Evolutionary conservation across 2,329 filamentous ascomycete species (phyloP), one percentile per base, ranked within the genome.

Genomic region (Aureobasidium zeae): DNA sequence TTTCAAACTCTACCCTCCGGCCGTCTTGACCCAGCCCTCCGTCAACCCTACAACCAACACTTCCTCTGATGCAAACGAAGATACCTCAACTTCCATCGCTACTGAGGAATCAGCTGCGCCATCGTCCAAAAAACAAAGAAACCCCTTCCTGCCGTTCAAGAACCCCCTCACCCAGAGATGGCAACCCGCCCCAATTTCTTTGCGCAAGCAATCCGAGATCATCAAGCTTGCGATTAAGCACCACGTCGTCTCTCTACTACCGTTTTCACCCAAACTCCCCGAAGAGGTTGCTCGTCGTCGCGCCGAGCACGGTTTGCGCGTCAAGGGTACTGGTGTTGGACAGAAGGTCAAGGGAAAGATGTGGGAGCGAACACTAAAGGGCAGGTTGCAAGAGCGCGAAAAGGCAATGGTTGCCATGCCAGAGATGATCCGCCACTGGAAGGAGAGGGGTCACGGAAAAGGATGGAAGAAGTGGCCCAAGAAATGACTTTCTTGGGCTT

Each of bases 261-360:
- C 60, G 11, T 45, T 24, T 13, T 54, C 52, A 7, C 53, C 53
- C 33, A 61, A 61, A 45, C 57, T 61, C 26, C 60, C 60, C 2
- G 81, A 79, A 53, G 74, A 76, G 60, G 79, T 73, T 62, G 74
- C 87, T 57, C 73, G 77, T 56, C 76, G 79, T 62, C 71, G 85
- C 46, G 76, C 86, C 47, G 83, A 93, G 69, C 74, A 81, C 51
- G 89, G 88, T 37, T 62, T 94, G 63, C 74, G 81, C 50, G 83
- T 95, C 47, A 89, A 88, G 76, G 89, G 89, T 55, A 96, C 89
- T 1, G 89, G 91, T 72, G 50, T 55, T 7, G 89, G 87, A 46
- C 81, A 95, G 67, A 80, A 75, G 65, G 89, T 95, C 63, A 98
- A 96, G 81, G 91, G 91, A 64, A 89, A 95, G 66, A 74, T 79